These are phyloP conservation scores for Hansenula sp. DNA, from an alignment of 1,139 yeast species.

Conservation along the genomic window DNA sequence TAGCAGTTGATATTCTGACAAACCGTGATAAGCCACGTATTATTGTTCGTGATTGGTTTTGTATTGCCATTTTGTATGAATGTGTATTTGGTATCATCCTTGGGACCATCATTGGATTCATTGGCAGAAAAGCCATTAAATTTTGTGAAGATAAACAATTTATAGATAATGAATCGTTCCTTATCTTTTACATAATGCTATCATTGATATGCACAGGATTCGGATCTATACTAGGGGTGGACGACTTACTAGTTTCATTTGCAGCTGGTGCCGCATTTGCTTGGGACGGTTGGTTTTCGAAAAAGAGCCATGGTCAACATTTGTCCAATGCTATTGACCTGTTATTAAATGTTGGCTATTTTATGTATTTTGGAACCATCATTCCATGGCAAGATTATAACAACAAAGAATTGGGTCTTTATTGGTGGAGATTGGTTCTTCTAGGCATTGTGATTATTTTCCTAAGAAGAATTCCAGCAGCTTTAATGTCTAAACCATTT, in stretches of 20 bases:
- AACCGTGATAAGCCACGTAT: constrained; percentile 20
- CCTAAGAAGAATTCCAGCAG: constrained; percentile 31
- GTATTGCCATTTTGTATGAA: constrained; percentile 31
- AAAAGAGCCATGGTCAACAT: constrained; percentile 25
- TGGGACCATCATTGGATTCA: constrained; percentile 29
- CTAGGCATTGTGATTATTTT: constrained; percentile 27
- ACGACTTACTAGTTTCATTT: constrained; percentile 34
- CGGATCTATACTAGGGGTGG: constrained; percentile 33
- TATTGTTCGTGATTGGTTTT: constrained; percentile 31
- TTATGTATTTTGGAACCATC: constrained; percentile 32
- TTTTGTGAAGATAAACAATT: constrained; percentile 19
- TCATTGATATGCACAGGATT: constrained; percentile 28
- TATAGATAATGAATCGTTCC: constrained; percentile 24
- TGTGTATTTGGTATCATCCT: constrained; percentile 28
- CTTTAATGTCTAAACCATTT: constrained; percentile 27
- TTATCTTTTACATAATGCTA: constrained; percentile 22
- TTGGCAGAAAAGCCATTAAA: constrained; percentile 24
- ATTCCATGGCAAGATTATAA: constrained; percentile 30
- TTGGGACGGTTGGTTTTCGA: constrained; percentile 32
- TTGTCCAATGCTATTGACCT: constrained; percentile 28
- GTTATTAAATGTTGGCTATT: constrained; percentile 29
- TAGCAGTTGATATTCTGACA: constrained; percentile 28
- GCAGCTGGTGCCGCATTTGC: constrained; percentile 23
- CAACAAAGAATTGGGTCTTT: constrained; percentile 19
- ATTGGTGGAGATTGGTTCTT: constrained; percentile 29